phyloP scores from a whole-genome alignment of 2,329 filamentous ascomycete species.

The Penicillium sp. region DNA sequence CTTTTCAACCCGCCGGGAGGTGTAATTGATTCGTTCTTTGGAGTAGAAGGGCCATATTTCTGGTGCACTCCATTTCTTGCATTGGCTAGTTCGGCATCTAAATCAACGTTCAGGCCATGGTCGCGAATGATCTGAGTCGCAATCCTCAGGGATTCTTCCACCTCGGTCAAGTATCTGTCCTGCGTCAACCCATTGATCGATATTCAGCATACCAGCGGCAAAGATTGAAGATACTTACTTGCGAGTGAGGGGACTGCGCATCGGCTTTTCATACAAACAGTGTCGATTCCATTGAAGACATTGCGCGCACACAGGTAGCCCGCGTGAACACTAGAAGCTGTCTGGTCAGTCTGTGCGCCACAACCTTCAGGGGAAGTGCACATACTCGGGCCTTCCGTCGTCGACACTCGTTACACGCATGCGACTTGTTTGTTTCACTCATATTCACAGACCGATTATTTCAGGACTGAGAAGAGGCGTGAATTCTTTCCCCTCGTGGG shows the following conservation, averaged over 20 bases:
- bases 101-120: slow-evolving; percentile 5
- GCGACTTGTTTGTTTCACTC: neutral
- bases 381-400: neutral
- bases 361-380: neutral
- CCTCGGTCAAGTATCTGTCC: slow-evolving; percentile 5
- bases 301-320: slow-evolving; percentile 7
- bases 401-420: slow-evolving; percentile 1
- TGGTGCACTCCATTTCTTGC: slow-evolving; percentile 3
- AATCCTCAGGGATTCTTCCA: slow-evolving; percentile 8
- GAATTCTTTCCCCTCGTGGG: slow-evolving; percentile 4
- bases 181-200: neutral
- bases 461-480: neutral
- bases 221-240: neutral
- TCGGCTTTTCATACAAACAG: slow-evolving; percentile 7
- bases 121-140: slow-evolving; percentile 7
- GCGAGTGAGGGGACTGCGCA: slow-evolving; percentile 5
- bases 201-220: neutral
- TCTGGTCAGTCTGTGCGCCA: neutral
- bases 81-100: slow-evolving; percentile 1
- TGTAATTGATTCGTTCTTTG: neutral
- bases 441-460: neutral
- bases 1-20: neutral
- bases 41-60: neutral
- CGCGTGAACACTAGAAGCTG: slow-evolving; percentile 4
- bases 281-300: slow-evolving; percentile 8